Evolutionary conservation across 495 filamentous ascomycete species (phyloP).

Genomic region (Aspergillus panamensis): DNA sequence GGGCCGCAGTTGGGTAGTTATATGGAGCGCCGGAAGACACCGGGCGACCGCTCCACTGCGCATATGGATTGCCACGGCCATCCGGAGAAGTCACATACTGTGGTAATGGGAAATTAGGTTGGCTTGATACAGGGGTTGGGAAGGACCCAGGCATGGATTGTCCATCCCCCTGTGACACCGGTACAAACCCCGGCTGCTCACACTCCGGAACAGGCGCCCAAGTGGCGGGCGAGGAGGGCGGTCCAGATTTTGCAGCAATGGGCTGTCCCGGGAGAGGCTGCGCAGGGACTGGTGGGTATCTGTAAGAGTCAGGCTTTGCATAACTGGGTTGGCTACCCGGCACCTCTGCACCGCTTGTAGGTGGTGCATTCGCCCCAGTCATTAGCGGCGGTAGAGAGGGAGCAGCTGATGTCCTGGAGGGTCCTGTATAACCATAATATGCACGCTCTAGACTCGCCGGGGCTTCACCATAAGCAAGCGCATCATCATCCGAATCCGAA

Average conservation of each 20-base stretch:
- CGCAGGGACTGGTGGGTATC: conserved; percentile 46
- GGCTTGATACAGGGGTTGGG: conserved; percentile 24
- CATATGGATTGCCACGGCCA: conserved; percentile 22
- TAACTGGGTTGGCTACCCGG: conserved; percentile 44
- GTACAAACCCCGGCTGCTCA: conserved; percentile 42
- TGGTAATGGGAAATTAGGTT: conserved; percentile 21
- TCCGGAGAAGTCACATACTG: conserved; percentile 26
- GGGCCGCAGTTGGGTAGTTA: conserved; percentile 6
- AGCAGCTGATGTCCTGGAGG: conserved; percentile 8
- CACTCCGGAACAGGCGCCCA: conserved; percentile 43
- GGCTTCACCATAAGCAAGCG: conserved; percentile 39
- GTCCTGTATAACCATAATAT: conserved; percentile 19
- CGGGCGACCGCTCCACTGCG: conserved; percentile 23
- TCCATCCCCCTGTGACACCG: conserved; percentile 30
- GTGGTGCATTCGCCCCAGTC: conserved; percentile 18
- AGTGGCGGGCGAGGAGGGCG: conserved; percentile 23
- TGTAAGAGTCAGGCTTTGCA: conserved; percentile 45
- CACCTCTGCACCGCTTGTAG: conserved; percentile 7
- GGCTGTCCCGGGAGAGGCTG: conserved; percentile 28
- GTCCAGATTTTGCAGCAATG: conserved; percentile 15
- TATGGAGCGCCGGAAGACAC: conserved; percentile 15
- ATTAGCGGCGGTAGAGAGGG: conserved; percentile 13
- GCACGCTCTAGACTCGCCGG: conserved; percentile 15
- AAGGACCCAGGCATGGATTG: conserved; percentile 42
- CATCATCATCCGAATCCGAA: conserved; percentile 24